Conservation (phyloP, 768 basidiomycete genomes). For the Rhodosporidiobolus sp. region DNA sequence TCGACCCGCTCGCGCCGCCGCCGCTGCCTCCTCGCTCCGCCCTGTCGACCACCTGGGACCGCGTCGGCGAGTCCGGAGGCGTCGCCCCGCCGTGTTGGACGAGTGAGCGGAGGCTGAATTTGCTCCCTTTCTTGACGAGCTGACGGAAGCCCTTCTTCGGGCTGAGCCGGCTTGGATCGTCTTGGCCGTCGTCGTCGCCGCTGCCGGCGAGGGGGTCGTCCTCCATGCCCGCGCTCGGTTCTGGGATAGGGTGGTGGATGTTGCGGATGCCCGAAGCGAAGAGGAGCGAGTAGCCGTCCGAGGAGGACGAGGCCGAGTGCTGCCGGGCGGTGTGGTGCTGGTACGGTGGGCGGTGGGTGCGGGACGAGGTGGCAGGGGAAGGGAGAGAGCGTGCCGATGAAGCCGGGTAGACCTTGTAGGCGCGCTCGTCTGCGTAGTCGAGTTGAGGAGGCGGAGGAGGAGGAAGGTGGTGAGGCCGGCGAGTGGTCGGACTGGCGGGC, state of each 20-base stretch:
- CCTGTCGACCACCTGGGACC: neutral
- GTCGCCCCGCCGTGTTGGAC: neutral
- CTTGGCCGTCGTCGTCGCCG: neutral
- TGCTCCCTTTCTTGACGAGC: constrained; percentile 18
- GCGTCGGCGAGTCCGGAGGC: neutral
- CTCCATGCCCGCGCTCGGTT: neutral
- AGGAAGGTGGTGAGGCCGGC: constrained; percentile 1
- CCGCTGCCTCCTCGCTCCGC: neutral
- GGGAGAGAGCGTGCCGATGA: too few relatives aligned
- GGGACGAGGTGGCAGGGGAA: too few relatives aligned
- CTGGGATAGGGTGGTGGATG: neutral
- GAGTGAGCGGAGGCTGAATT: constrained; percentile 12
- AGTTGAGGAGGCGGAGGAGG: too few relatives aligned
- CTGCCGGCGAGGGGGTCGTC: neutral
- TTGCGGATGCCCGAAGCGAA: constrained; percentile 2
- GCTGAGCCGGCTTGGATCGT: neutral
- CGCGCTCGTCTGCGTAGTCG: neutral
- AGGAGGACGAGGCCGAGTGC: neutral
- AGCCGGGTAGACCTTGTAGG: too few relatives aligned
- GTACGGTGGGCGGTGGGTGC: too few relatives aligned
- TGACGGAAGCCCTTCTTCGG: neutral
- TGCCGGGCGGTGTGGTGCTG: neutral
- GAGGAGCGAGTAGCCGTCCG: constrained; percentile 9
- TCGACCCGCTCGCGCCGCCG: neutral
- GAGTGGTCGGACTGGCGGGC: neutral